Evolutionary conservation across 2,329 filamentous ascomycete genomes (phyloP).

Genomic region (Plectosphaerella plurivora): DNA sequence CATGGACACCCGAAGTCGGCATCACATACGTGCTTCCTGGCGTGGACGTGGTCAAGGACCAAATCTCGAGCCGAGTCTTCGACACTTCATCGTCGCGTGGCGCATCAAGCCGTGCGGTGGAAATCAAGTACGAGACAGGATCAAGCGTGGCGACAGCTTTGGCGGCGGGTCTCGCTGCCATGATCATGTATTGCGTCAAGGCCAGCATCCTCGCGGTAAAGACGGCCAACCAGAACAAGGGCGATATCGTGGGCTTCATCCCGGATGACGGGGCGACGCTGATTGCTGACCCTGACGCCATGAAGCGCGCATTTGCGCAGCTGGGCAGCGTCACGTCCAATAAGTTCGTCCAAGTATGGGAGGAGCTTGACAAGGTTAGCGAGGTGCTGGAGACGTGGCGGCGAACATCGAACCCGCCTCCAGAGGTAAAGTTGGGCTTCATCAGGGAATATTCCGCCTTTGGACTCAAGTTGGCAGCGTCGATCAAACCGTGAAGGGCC

Average conservation of each 20-base stretch:
- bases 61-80: neutral
- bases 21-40: slow-evolving; percentile 26
- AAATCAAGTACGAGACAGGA: slow-evolving; percentile 6
- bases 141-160: slow-evolving; percentile 25
- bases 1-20: slow-evolving; percentile 13
- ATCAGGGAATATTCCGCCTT: neutral
- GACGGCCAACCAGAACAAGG: neutral
- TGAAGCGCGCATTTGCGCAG: neutral
- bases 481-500: neutral
- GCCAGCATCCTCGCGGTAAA: neutral
- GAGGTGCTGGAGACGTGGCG: neutral
- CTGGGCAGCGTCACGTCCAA: neutral
- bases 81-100: neutral
- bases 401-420: neutral
- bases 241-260: neutral
- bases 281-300: neutral
- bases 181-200: slow-evolving; percentile 23
- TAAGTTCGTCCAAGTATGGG: neutral
- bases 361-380: neutral
- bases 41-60: slow-evolving; percentile 15
- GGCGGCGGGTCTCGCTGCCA: slow-evolving; percentile 21
- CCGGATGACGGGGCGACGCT: neutral
- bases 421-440: neutral
- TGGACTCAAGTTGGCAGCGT: neutral
- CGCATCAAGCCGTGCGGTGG: neutral